Evolutionary conservation across 768 basidiomycete species (phyloP).

Genomic region (Trametes villosa): DNA sequence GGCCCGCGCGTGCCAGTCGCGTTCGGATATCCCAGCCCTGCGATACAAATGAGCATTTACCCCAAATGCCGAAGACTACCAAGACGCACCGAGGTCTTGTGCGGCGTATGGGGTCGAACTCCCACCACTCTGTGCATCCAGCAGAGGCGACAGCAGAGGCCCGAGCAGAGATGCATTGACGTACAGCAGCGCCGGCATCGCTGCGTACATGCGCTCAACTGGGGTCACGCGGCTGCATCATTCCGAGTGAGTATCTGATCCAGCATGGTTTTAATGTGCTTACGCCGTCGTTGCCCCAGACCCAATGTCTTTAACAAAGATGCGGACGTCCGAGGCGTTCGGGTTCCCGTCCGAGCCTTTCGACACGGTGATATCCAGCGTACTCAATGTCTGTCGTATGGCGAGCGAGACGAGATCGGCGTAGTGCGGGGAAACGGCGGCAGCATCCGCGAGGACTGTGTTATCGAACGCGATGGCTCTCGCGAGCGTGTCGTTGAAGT

Average conservation of each 20-base stretch:
- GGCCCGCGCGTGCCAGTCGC: slow-evolving; percentile 19
- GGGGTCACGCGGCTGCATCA: slow-evolving; percentile 38
- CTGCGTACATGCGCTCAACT: slow-evolving; percentile 37
- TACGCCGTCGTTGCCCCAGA: not conserved
- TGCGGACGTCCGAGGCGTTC: slow-evolving; percentile 33
- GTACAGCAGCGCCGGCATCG: slow-evolving; percentile 36
- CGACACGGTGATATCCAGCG: slow-evolving; percentile 33
- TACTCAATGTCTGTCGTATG: slow-evolving; percentile 31
- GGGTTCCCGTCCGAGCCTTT: slow-evolving; percentile 17
- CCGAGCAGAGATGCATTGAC: slow-evolving; percentile 35
- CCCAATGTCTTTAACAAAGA: slow-evolving; percentile 23
- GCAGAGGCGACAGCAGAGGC: slow-evolving; percentile 32
- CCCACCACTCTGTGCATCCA: slow-evolving; percentile 29
- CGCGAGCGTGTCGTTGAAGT: slow-evolving; percentile 22
- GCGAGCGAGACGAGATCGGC: slow-evolving; percentile 33
- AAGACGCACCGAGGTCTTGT: slow-evolving; percentile 32
- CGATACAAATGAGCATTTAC: too few species aligned
- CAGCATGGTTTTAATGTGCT: too few species aligned
- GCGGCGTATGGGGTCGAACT: slow-evolving; percentile 30
- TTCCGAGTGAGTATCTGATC: too few species aligned
- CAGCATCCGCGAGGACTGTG: slow-evolving; percentile 28
- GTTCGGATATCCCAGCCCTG: slow-evolving; percentile 19
- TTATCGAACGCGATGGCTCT: slow-evolving; percentile 26
- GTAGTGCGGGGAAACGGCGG: slow-evolving; percentile 27
- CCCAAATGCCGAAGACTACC: too few species aligned